These are phyloP conservation scores for Pyrenopolyporus hunteri DNA, from an alignment of 495 filamentous ascomycete species.

Conservation along the genomic window DNA sequence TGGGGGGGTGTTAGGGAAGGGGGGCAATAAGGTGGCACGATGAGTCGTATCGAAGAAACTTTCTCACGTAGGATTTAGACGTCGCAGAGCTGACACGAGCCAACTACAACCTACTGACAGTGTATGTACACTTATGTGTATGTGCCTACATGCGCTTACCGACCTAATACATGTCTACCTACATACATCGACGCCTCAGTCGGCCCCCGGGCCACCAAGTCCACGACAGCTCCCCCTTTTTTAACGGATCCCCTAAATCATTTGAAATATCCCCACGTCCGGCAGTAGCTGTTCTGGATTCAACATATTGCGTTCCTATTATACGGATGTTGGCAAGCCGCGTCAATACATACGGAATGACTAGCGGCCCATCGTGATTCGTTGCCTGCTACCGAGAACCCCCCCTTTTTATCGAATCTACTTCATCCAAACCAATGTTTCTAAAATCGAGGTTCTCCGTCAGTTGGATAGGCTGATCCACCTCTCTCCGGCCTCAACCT, in stretches of 20 bases:
- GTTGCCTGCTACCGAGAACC: slow-evolving; percentile 8
- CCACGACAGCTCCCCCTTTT: slow-evolving; percentile 21
- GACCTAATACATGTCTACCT: too few species aligned
- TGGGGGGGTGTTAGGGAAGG: neutral
- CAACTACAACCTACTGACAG: slow-evolving; percentile 9
- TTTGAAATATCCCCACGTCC: slow-evolving; percentile 19
- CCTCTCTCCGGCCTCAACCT: slow-evolving; percentile 1
- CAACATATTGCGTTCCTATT: slow-evolving; percentile 15
- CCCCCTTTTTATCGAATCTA: slow-evolving; percentile 12
- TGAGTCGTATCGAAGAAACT: slow-evolving; percentile 30
- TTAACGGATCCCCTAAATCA: slow-evolving; percentile 23
- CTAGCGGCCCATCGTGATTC: slow-evolving; percentile 3
- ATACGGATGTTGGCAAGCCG: slow-evolving; percentile 34
- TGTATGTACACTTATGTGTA: too few species aligned
- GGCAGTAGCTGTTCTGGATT: slow-evolving; percentile 18
- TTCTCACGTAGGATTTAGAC: slow-evolving; percentile 28
- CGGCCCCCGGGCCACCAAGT: slow-evolving; percentile 29
- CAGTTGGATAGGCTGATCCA: slow-evolving; percentile 1
- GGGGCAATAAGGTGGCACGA: slow-evolving; percentile 18
- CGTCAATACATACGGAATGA: too few species aligned
- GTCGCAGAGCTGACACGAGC: slow-evolving; percentile 31
- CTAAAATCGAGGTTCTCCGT: neutral
- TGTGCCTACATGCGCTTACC: too few species aligned
- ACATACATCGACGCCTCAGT: too few species aligned
- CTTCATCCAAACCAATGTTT: neutral